phyloP scores from a whole-genome alignment of 2,329 filamentous ascomycete species.

The Xylariaceae sp. region DNA sequence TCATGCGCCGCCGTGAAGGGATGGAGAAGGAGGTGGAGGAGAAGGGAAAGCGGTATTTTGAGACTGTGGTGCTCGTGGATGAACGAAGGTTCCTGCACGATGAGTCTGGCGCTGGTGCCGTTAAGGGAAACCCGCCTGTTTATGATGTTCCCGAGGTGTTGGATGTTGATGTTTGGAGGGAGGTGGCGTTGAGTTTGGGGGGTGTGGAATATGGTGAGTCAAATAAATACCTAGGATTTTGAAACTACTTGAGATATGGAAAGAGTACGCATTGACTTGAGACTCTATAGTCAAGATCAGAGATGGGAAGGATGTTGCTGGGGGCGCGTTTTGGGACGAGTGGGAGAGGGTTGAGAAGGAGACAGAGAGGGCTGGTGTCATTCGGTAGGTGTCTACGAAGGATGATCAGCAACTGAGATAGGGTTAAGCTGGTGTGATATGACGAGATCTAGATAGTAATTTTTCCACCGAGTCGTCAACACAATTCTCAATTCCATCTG shows the following conservation, averaged over 20 bases:
- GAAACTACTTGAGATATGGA: too few species aligned
- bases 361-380: too few species aligned
- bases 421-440: too few species aligned
- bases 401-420: neutral
- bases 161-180: conserved; percentile 27
- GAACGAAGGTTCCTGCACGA: conserved; percentile 30
- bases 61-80: conserved; percentile 15
- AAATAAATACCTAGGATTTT: too few species aligned
- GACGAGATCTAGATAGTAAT: neutral
- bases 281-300: conserved; percentile 27
- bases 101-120: conserved; percentile 28
- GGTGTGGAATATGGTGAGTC: conserved; percentile 21
- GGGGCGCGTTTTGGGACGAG: conserved; percentile 23
- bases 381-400: neutral
- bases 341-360: conserved; percentile 25
- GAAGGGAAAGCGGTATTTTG: conserved; percentile 19
- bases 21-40: conserved; percentile 5
- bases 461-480: too few species aligned
- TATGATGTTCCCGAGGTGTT: conserved; percentile 29
- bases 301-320: conserved; percentile 23
- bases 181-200: conserved; percentile 25
- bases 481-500: too few species aligned
- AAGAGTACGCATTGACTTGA: too few species aligned
- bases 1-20: conserved; percentile 27
- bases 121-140: conserved; percentile 17